Conservation (phyloP, 2,329 filamentous ascomycete genomes). For the Aspergillus awamori region DNA sequence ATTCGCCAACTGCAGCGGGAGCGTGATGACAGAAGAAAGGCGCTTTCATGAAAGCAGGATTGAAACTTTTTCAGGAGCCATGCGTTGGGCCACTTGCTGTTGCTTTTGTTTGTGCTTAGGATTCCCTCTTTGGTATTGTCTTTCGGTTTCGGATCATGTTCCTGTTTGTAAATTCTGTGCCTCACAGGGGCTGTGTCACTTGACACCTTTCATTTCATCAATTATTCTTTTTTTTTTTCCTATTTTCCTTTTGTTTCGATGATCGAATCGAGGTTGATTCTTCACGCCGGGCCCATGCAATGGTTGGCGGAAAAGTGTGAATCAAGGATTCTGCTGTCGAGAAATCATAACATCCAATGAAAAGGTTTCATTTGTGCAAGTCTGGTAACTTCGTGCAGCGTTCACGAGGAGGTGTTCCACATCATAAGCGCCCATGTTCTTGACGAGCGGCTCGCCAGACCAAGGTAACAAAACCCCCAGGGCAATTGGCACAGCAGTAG, state of each 20-base stretch:
- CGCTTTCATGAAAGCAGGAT: slow-evolving; percentile 26
- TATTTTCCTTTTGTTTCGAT: slow-evolving; percentile 18
- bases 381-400: slow-evolving; percentile 15
- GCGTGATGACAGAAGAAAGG: slow-evolving; percentile 44
- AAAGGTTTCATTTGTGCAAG: slow-evolving; percentile 22
- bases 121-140: slow-evolving; percentile 24
- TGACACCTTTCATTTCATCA: slow-evolving; percentile 15
- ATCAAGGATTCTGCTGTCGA: slow-evolving; percentile 18
- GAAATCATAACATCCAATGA: slow-evolving; percentile 31
- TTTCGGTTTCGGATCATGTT: slow-evolving; percentile 15
- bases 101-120: slow-evolving; percentile 25
- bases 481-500: slow-evolving; percentile 1
- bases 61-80: slow-evolving; percentile 1
- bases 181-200: slow-evolving; percentile 26
- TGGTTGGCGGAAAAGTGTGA: slow-evolving; percentile 29
- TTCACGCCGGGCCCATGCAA: slow-evolving; percentile 28
- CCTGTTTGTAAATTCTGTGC: slow-evolving; percentile 30
- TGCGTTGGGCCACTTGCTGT: slow-evolving; percentile 17
- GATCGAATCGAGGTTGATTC: slow-evolving; percentile 31
- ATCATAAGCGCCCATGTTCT: slow-evolving; percentile 38
- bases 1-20: slow-evolving; percentile 68
- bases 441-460: slow-evolving; percentile 37
- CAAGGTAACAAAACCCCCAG: slow-evolving; percentile 23
- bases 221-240: background rate
- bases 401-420: slow-evolving; percentile 29